Evolutionary conservation across 202 grass and related monocot genomes (phyloP), one percentile per base, ranked within the genome.

Genomic region (Eragrostis tef): DNA sequence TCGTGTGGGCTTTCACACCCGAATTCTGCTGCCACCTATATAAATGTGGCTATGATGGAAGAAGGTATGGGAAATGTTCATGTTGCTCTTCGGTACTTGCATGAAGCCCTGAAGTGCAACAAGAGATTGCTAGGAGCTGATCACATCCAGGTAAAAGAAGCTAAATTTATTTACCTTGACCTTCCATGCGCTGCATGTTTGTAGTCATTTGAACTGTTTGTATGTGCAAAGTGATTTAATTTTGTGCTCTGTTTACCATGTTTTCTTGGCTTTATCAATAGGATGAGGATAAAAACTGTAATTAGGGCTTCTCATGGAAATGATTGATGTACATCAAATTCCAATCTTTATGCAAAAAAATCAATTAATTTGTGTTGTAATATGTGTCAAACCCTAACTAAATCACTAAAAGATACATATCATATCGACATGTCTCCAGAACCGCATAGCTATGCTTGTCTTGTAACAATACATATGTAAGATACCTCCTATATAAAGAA

Each of bases 21-120:
- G 41, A 98, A 98, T 93, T 96, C 97, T 85, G 97, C 97, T 79
- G 97, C 97, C 70, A 99, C 97, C 41, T 99, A 99, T 75, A 98
- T 98, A 88, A 98, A 98, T 86, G 90, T 98, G 79, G 94, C 94
- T 79, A 94, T 98, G 94, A 98, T 98, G 94, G 94, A 98, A 86
- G 94, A 98, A 92, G 90, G 94, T 78, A 89, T 98, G 90, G 92
- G 92, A 84, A 99, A 99, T 90, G 97, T 99, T 83, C 81, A 99
- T 86, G 87, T 96, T 87, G 97, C 97, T 71, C 93, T 99, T 66
- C 87, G 97, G 46, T 99, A 99, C 78, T 90, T 99, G 73, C 94
- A 94, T 89, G 94, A 98, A 84, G 94, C 94, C 6, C 90, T 98
- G 41, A 98, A 98, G 73, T 98, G 92, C 86, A 98, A 98, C 64